Evolutionary conservation across 2,329 filamentous ascomycete genomes (phyloP).

Genomic region (Monilinia fructigena): DNA sequence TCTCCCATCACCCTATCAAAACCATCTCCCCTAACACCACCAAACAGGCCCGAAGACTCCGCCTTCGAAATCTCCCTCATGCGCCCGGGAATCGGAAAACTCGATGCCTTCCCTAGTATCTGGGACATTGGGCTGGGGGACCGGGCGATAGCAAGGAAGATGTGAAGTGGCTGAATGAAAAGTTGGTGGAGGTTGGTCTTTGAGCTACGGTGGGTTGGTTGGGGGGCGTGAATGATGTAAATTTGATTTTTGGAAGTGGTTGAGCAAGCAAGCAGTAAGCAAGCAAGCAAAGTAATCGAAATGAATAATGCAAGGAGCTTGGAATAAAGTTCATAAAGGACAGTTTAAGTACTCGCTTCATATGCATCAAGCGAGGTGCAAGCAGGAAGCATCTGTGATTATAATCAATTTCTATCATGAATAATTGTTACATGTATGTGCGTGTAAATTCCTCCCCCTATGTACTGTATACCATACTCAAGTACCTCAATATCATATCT

Average conservation of each 20-base stretch:
- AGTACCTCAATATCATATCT: not conserved
- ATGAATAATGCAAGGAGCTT: not conserved
- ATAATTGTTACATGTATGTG: not conserved
- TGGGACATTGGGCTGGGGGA: constrained; percentile 68
- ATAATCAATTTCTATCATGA: not conserved
- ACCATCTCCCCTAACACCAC: too few relatives aligned
- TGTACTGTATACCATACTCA: not conserved
- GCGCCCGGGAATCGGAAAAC: constrained; percentile 55
- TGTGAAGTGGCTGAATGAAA: constrained; percentile 67
- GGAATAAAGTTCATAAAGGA: not conserved
- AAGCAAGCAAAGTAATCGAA: not conserved
- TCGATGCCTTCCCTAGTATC: constrained; percentile 57
- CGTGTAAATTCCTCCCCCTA: not conserved
- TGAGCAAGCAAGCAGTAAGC: not conserved
- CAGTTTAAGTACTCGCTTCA: too few relatives aligned
- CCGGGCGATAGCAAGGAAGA: constrained; percentile 71
- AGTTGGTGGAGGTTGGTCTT: constrained; percentile 34
- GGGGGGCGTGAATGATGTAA: too few relatives aligned
- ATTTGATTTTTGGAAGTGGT: not conserved
- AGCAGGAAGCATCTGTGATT: not conserved
- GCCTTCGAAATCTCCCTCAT: constrained; percentile 68
- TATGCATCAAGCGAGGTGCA: not conserved
- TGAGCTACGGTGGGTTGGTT: not conserved
- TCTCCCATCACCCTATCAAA: too few relatives aligned
- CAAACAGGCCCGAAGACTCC: constrained; percentile 68